phyloP scores from a whole-genome alignment of 345 rosid genomes.

The Brassica juncea region DNA sequence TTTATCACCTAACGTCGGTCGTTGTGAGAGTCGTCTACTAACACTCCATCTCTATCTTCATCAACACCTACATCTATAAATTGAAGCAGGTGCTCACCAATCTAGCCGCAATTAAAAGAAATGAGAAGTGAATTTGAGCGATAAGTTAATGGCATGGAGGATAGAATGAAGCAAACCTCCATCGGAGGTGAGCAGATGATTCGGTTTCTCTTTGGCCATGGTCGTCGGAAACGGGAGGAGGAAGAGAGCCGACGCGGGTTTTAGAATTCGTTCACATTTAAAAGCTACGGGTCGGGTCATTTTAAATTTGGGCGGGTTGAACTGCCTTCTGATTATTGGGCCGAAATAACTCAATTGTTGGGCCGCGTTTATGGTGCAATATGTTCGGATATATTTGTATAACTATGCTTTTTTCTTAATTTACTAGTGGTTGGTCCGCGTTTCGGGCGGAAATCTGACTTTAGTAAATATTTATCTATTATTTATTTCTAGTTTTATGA shows the following conservation, averaged over 20 bases:
- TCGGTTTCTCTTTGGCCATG: constrained; percentile 50
- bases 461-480: too few relatives aligned
- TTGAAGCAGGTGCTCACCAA: not conserved
- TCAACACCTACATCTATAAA: constrained; percentile 21
- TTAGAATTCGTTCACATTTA: not conserved
- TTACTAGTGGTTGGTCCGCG: too few relatives aligned
- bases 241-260: constrained; percentile 27
- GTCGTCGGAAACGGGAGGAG: constrained; percentile 17
- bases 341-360: constrained; percentile 18
- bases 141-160: not conserved
- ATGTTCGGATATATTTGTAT: not conserved
- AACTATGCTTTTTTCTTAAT: too few relatives aligned
- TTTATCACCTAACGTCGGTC: constrained; percentile 95
- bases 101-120: not conserved
- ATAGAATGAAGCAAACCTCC: constrained; percentile 21
- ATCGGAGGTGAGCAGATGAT: constrained; percentile 43
- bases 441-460: too few relatives aligned
- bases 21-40: constrained; percentile 58
- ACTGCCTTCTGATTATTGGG: constrained; percentile 10
- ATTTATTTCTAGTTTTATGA: too few relatives aligned
- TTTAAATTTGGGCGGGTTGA: not conserved
- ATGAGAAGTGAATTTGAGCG: too few relatives aligned
- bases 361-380: constrained; percentile 12
- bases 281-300: constrained; percentile 20
- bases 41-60: constrained; percentile 66